A percentile compares a stretch with the other conserved stretches of the same genome.
Evolutionary conservation across 2,329 filamentous ascomycete species (phyloP).

Genomic region (Hirsutella minnesotensis): DNA sequence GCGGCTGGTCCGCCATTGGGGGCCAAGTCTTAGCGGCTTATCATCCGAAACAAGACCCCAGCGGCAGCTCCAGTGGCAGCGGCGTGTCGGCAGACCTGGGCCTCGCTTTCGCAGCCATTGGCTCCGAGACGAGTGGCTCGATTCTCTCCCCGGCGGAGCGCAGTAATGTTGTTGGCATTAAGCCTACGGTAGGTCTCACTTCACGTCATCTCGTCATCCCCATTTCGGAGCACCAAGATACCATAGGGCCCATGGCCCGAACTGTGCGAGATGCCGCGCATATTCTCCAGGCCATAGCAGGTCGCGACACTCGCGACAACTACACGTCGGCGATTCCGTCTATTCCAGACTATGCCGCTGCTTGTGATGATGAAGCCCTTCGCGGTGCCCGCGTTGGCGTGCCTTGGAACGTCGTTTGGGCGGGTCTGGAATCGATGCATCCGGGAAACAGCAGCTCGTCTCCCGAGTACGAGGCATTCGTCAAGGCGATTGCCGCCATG

Average conservation of each 20-base stretch:
- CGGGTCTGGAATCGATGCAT: neutral
- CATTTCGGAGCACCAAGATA: slow-evolving; percentile 50
- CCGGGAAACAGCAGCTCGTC: slow-evolving; percentile 4
- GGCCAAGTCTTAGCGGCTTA: slow-evolving; percentile 52
- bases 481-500: slow-evolving; percentile 37
- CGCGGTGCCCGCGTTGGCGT: slow-evolving; percentile 49
- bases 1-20: slow-evolving; percentile 52
- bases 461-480: slow-evolving; percentile 32
- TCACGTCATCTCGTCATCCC: slow-evolving; percentile 27
- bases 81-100: slow-evolving; percentile 48
- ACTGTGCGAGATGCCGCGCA: slow-evolving; percentile 52
- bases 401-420: slow-evolving; percentile 45
- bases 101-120: slow-evolving; percentile 44
- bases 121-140: slow-evolving; percentile 42
- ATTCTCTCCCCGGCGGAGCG: neutral
- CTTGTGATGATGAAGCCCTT: slow-evolving; percentile 41
- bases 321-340: slow-evolving; percentile 35
- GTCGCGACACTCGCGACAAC: slow-evolving; percentile 45
- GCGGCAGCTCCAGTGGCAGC: slow-evolving; percentile 48
- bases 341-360: slow-evolving; percentile 46
- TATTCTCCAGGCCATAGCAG: slow-evolving; percentile 50
- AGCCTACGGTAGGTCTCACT: neutral
- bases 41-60: slow-evolving; percentile 46
- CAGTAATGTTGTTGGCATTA: neutral
- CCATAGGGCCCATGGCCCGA: slow-evolving; percentile 48